Base-by-base conservation (phyloP, 1,284 basidiomycete species). In the Trametes pubescens region DNA sequence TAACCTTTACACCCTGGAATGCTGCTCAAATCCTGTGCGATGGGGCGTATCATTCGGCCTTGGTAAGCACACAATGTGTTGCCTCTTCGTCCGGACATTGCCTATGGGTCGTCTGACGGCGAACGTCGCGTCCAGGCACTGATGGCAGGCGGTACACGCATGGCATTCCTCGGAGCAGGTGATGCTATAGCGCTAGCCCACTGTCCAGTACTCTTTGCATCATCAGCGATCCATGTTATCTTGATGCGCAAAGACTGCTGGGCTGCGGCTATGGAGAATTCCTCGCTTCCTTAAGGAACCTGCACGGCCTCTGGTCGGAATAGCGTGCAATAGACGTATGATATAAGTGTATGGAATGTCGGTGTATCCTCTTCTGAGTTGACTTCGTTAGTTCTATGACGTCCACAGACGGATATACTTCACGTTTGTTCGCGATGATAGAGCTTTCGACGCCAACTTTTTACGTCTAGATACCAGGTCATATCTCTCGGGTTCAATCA, bases 331-430 rank as follows among this genome's bases (percentile, higher is more conserved):
- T 38, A 13, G 37, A 10, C 5, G 11, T 38, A 38, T 10, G 37
- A 16, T 38, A 38, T 38, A 10, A 11, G 5, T 47, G 24, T 21
- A 2, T 26, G 22, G 47, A 29, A 32, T 49, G 24, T 29, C 47
- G 47, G 47, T 2, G 47, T 37, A 52, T 24, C 37, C 52, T n/a
- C 22, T 16, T 40, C 18, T 24, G 52, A 40, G 14, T 21, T 51
- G 26, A 32, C 18, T 9, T 5, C 47, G 21, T 51, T 21, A n/a
- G 44, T 32, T 64, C 56, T 51, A 49, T 64, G 46, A 48, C 46
- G 57, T 51, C 21, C 40, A 43, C 32, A 18, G 13, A 37, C 22
- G 56, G 2, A 24, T 29, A n/a, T 21, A 44, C 22, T 46, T 10
- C 16, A 32, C 8, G 24, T n/a, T 22, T 37, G 32, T 34, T 21